Conservation (phyloP, 257 asterid genomes). For the Thymus mandschuricus region DNA sequence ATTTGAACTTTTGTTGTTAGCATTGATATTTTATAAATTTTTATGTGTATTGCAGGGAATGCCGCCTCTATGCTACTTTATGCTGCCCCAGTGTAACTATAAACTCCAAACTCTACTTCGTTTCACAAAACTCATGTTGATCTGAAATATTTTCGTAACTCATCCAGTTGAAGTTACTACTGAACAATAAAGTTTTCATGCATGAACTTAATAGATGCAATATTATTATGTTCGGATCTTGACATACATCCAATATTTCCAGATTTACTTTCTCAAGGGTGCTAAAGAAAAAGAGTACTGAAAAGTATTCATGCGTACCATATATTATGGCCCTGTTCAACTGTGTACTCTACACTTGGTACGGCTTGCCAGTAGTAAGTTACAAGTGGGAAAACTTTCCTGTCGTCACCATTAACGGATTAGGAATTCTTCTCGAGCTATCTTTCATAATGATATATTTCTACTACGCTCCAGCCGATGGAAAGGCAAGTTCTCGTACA, state of each 20-base stretch:
- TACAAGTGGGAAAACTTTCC: constrained; percentile 73
- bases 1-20: neutral
- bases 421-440: constrained; percentile 70
- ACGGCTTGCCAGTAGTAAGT: constrained; percentile 82
- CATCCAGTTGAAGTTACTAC: neutral
- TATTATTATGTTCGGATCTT: constrained; percentile 10
- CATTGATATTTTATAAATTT: constrained; percentile 11
- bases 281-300: constrained; percentile 55
- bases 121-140: neutral
- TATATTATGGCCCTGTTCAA: constrained; percentile 65
- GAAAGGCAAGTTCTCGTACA: constrained; percentile 53
- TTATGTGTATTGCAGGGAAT: constrained; percentile 60
- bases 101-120: constrained; percentile 1
- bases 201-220: constrained; percentile 11
- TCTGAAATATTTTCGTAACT: neutral
- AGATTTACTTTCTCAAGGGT: constrained; percentile 67
- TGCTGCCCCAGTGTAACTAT: constrained; percentile 67
- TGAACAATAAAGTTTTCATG: neutral
- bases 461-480: constrained; percentile 47
- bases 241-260: constrained; percentile 5
- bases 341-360: constrained; percentile 78
- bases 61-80: constrained; percentile 69
- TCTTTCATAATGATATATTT: constrained; percentile 59
- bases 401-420: constrained; percentile 64
- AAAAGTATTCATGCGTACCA: constrained; percentile 71